These are phyloP conservation scores for Tolypocladium cylindrosporum DNA, from an alignment of 2,329 filamentous ascomycete species.

Conservation along the genomic window DNA sequence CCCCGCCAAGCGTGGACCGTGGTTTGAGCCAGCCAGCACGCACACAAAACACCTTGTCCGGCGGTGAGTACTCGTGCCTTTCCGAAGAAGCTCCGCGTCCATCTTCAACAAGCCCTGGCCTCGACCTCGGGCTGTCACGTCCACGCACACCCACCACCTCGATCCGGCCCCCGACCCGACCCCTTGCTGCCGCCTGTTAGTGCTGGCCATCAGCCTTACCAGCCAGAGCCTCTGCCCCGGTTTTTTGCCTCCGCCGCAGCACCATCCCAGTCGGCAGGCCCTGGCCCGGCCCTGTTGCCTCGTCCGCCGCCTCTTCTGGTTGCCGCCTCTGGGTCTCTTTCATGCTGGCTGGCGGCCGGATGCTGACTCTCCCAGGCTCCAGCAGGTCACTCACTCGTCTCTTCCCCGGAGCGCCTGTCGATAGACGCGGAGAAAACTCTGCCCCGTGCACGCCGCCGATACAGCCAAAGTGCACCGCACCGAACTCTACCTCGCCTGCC, in stretches of 20 bases:
- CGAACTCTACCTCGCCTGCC: not conserved
- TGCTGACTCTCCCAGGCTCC: not conserved
- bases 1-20: not conserved
- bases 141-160: not conserved
- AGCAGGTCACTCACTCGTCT: not conserved
- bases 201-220: slow-evolving; percentile 1
- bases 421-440: not conserved
- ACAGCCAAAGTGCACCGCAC: not conserved
- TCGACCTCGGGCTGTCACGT: not conserved
- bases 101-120: not conserved
- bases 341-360: not conserved
- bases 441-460: not conserved
- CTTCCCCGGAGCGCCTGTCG: not conserved
- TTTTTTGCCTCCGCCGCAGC: not conserved
- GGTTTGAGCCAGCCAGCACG: not conserved
- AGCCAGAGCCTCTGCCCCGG: not conserved
- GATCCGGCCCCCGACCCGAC: not conserved
- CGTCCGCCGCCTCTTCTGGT: not conserved
- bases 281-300: not conserved
- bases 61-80: not conserved
- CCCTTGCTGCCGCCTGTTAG: not conserved
- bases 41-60: not conserved
- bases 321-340: not conserved
- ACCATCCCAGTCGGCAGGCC: not conserved
- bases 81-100: not conserved